Base-by-base conservation (phyloP, 179 eudicot species). In the Vitellaria paradoxa region DNA sequence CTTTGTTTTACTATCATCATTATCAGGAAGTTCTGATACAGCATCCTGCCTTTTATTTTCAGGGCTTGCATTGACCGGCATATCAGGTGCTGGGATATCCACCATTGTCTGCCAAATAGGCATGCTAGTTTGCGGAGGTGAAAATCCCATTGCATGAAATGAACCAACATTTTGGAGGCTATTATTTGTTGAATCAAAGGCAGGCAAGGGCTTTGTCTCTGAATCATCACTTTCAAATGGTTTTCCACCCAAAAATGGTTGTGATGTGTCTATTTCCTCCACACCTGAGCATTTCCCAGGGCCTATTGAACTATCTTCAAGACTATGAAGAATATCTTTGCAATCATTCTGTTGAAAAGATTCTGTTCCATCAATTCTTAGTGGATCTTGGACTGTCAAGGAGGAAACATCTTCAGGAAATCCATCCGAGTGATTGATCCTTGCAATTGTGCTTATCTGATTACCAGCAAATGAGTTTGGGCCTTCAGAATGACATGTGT, bases 61-160 rank as follows among this genome's bases (percentile, higher is more conserved):
- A 72, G 75, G 50, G 55, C 30, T 74, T 56, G 56, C 26, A 69
- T 75, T 57, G 14, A 81, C 78, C 9, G 84, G 88, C 86, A 81
- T 76, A 50, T 76, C 74, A 75, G 84, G 73, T 47, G 76, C 79
- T 56, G 86, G 73, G 47, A 83, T 26, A 73, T 87, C 86, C 66
- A 79, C 86, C 78, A 83, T 67, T 11, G 82, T 60, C 40, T 78
- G 79, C 88, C 90, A 87, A 24, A 70, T 77, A 47, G 82, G 84
- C 73, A 75, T 18, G 45, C 75, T 70, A 76, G 84, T 70, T 63
- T 76, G 65, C 17, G 78, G 78, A 57, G 90, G 75, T 70, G 87
- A 80, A 80, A 80, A 87, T 53, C 76, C 83, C 75, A 76, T 46
- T 4, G 76, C 18, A 55, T 83, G 85, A 18, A 82, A 74, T 61